Percentiles rank a stretch among this genome's conserved stretches.
phyloP scores from a whole-genome alignment of 2,329 filamentous ascomycete genomes.

The Penicillium oxalicum region DNA sequence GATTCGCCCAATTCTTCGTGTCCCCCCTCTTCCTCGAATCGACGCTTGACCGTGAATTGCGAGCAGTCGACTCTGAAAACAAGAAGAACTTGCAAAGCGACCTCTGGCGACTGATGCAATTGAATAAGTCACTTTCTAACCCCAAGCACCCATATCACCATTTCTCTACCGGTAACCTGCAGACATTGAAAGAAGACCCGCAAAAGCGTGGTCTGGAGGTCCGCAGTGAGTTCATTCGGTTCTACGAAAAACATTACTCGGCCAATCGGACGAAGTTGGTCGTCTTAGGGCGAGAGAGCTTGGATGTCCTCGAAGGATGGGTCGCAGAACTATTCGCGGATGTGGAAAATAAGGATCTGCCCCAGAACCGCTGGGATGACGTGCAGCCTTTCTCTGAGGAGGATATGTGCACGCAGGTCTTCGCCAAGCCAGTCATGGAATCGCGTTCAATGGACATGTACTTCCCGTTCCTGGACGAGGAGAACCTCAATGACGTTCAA shows the following conservation, averaged over 20 bases:
- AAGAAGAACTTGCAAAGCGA: slow-evolving; percentile 96
- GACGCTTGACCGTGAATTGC: slow-evolving; percentile 79
- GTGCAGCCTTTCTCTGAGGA: slow-evolving; percentile 54
- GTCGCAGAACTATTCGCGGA: slow-evolving; percentile 74
- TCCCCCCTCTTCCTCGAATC: slow-evolving; percentile 77
- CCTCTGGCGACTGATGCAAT: slow-evolving; percentile 77
- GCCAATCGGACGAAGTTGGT: slow-evolving; percentile 92
- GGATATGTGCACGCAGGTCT: slow-evolving; percentile 65
- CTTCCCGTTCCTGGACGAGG: slow-evolving; percentile 83
- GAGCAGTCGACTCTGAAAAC: slow-evolving; percentile 89
- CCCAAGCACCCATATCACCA: slow-evolving; percentile 82
- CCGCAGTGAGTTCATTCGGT: slow-evolving; percentile 84
- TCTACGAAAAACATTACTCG: slow-evolving; percentile 83
- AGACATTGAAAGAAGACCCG: slow-evolving; percentile 77
- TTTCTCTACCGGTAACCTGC: slow-evolving; percentile 84
- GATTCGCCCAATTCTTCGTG: slow-evolving; percentile 92
- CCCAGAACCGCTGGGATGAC: slow-evolving; percentile 61
- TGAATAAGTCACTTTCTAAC: slow-evolving; percentile 84
- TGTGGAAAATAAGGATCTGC: slow-evolving; percentile 74
- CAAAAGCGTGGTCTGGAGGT: slow-evolving; percentile 76
- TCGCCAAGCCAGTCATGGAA: slow-evolving; percentile 89
- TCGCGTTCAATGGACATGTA: slow-evolving; percentile 70
- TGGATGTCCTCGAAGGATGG: slow-evolving; percentile 80
- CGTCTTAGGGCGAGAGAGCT: slow-evolving; percentile 70
- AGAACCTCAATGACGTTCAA: slow-evolving; percentile 69